Conservation (phyloP, 805 yeast genomes). For the Barnettozyma sucrosica region DNA sequence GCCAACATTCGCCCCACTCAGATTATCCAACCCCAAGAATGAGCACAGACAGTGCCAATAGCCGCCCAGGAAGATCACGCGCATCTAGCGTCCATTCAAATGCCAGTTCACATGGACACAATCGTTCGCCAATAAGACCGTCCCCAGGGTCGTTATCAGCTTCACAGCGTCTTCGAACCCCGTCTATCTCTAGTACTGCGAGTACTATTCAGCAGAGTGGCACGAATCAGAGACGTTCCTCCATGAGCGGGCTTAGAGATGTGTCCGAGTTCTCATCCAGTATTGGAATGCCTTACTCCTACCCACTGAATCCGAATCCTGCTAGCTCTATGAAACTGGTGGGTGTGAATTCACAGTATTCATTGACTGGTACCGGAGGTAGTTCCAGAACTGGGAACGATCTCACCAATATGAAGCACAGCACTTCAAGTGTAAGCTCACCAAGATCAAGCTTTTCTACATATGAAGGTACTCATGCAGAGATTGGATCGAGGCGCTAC, state of each 20-base stretch:
- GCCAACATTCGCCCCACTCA: not conserved
- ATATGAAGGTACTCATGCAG: conserved; percentile 5
- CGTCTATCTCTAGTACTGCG: conserved; percentile 1
- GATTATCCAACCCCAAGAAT: not conserved
- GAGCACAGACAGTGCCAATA: not conserved
- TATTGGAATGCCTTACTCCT: conserved; percentile 21
- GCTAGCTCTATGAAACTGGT: not conserved
- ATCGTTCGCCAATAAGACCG: conserved; percentile 19
- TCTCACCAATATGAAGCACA: not conserved
- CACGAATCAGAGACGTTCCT: conserved; percentile 14
- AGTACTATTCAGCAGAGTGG: not conserved
- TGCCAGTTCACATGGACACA: conserved; percentile 4
- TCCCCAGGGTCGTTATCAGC: not conserved
- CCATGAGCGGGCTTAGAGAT: conserved; percentile 16
- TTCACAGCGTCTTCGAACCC: conserved; percentile 10
- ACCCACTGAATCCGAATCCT: not conserved
- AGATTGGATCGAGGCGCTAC: conserved; percentile 15
- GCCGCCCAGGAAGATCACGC: conserved; percentile 8
- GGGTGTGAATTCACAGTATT: conserved; percentile 3
- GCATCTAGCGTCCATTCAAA: conserved; percentile 1
- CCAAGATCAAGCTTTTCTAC: conserved; percentile 18
- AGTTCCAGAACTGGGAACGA: not conserved
- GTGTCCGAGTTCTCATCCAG: conserved; percentile 14
- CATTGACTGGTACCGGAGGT: not conserved
- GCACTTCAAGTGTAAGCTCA: conserved; percentile 14